Conservation (phyloP, 768 basidiomycete species). For the Boletus tylopilopsis region DNA sequence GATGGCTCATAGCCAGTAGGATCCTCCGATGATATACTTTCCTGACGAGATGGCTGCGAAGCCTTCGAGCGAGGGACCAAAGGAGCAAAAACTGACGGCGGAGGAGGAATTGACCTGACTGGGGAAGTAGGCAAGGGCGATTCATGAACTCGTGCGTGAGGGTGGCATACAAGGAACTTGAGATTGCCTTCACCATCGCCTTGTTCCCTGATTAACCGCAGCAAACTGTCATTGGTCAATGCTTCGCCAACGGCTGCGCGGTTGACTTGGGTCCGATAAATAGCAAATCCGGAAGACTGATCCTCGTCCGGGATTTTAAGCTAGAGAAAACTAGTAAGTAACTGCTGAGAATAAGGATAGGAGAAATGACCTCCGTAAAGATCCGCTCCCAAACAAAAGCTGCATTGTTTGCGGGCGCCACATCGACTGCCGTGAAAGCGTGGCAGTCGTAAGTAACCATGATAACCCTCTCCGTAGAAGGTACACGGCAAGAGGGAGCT, state of each 20-base stretch:
- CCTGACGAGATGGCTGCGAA: slow-evolving; percentile 57
- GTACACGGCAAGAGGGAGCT: slow-evolving; percentile 27
- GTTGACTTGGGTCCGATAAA: slow-evolving; percentile 88
- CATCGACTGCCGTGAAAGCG: slow-evolving; percentile 66
- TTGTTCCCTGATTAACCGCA: slow-evolving; percentile 63
- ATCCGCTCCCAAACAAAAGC: slow-evolving; percentile 77
- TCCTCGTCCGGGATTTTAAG: slow-evolving; percentile 84
- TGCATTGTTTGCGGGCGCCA: slow-evolving; percentile 60
- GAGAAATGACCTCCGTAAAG: slow-evolving; percentile 61
- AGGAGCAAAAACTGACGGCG: slow-evolving; percentile 46
- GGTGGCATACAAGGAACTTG: slow-evolving; percentile 78
- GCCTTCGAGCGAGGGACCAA: slow-evolving; percentile 44
- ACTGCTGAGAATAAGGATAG: not conserved
- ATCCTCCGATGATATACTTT: slow-evolving; percentile 65
- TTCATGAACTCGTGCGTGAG: slow-evolving; percentile 59
- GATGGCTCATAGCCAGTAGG: slow-evolving; percentile 70
- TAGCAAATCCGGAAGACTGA: slow-evolving; percentile 59
- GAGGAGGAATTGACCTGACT: slow-evolving; percentile 46
- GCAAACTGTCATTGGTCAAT: slow-evolving; percentile 64
- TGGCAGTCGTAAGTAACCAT: slow-evolving; percentile 79
- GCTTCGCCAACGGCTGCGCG: slow-evolving; percentile 71
- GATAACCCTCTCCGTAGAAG: slow-evolving; percentile 39
- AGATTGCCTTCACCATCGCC: slow-evolving; percentile 79
- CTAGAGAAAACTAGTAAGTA: slow-evolving; percentile 34
- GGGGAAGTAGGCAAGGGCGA: slow-evolving; percentile 37